Base-by-base conservation (phyloP, 1,139 yeast genomes). In the Geotrichum cucujoidarum region DNA sequence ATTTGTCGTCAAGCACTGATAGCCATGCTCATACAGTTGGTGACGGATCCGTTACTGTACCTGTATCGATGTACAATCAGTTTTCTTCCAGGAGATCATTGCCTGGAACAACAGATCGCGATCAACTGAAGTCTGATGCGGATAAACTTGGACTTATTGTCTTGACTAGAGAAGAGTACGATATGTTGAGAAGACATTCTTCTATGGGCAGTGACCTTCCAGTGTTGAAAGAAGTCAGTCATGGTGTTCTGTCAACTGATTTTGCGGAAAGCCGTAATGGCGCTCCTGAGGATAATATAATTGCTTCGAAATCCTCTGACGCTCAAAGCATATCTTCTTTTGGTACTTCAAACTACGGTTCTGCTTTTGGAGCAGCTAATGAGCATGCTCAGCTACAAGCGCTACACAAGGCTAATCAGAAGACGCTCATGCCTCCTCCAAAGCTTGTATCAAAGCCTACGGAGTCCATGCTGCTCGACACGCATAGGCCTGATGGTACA, bases 131-230 rank as follows among this genome's bases (percentile, higher is more conserved):
- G 24, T 38, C 40, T 13, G 52, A 50, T 22, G 62, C 62, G 1
- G 53, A 49, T 30, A 46, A 49, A 41, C 57, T 72, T 37, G 78
- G 78, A 1, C 64, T 71, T 62, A 68, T 68, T 2, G 64, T 71
- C 3, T 47, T 76, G 4, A 55, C 64, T 7, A 50, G 53, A 13
- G 60, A 59, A 7, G 72, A 68, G 36, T 58, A 61, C 49, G 56
- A 63, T 37, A 49, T 40, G 21, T 53, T 60, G 17, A 53, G 50
- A 42, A 54, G 36, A 32, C 38, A 42, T 51, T 43, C 35, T 22
- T 46, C 43, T 20, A 41, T 43, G 43, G 38, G 47, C 40, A 35
- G 22, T 16, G 48, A 50, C 33, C 42, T 43, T 14, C 45, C 51
- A 18, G 38, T 48, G 32, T 21, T 41, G 45, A 34, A 41, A 45